These are phyloP conservation scores for Colletotrichum limetticola DNA, from an alignment of 2,329 filamentous ascomycete species.

Conservation along the genomic window DNA sequence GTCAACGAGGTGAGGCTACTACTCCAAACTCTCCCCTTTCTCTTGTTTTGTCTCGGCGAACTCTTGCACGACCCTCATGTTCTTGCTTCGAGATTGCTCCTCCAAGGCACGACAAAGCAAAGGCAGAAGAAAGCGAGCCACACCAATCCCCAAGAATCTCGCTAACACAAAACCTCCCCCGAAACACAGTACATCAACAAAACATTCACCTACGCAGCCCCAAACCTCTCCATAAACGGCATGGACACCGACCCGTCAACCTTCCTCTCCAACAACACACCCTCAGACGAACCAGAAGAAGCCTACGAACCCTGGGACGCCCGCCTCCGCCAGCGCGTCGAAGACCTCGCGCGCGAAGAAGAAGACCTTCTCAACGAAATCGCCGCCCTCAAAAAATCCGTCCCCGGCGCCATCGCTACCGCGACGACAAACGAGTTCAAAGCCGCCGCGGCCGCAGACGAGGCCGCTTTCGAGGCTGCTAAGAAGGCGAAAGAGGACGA, in stretches of 20 bases:
- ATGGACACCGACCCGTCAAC: constrained; percentile 56
- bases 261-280: constrained; percentile 45
- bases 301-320: constrained; percentile 70
- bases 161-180: background rate
- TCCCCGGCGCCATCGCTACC: constrained; percentile 58
- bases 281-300: constrained; percentile 46
- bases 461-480: constrained; percentile 46
- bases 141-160: too few species aligned
- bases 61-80: too few species aligned
- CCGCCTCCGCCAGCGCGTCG: constrained; percentile 67
- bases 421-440: constrained; percentile 56
- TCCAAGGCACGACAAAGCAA: too few species aligned
- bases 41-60: too few species aligned
- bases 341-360: constrained; percentile 70
- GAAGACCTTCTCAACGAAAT: constrained; percentile 74
- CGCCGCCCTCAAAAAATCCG: constrained; percentile 66
- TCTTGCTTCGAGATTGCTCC: too few species aligned
- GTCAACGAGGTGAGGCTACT: constrained; percentile 62
- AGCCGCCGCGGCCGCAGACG: constrained; percentile 56
- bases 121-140: background rate
- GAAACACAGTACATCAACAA: constrained; percentile 66
- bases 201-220: constrained; percentile 67
- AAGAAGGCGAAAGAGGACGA: constrained; percentile 36
- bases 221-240: constrained; percentile 73
- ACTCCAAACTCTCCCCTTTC: too few species aligned